Evolutionary conservation across 2,329 filamentous ascomycete species (phyloP).

Genomic region (Botrytis medusae): DNA sequence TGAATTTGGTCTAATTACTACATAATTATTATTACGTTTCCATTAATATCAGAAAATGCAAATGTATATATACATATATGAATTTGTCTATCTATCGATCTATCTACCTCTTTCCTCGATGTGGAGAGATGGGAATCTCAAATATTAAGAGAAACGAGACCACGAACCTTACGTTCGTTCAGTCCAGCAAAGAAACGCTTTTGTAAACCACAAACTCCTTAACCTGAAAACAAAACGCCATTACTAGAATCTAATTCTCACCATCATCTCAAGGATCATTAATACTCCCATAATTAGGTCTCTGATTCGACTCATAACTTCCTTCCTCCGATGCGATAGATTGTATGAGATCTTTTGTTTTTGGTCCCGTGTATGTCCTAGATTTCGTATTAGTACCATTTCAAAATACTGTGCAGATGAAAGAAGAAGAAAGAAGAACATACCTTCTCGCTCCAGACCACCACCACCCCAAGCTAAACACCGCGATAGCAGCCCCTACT

Average conservation of each 20-base stretch:
- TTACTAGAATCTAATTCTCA: background rate
- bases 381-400: background rate
- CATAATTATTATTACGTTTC: background rate
- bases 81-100: too few relatives aligned
- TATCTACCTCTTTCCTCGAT: background rate
- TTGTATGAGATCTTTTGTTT: conserved; percentile 20
- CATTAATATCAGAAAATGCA: background rate
- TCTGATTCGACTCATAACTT: conserved; percentile 6
- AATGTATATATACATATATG: too few relatives aligned
- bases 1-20: background rate
- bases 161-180: too few relatives aligned
- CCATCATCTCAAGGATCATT: background rate
- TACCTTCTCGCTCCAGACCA: conserved; percentile 37
- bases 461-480: conserved; percentile 53
- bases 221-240: background rate
- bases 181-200: background rate
- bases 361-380: conserved; percentile 20
- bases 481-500: conserved; percentile 47
- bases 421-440: background rate
- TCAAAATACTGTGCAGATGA: background rate
- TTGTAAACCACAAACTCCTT: background rate
- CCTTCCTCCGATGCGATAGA: conserved; percentile 6
- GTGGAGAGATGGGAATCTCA: background rate
- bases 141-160: too few relatives aligned
- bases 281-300: background rate